A percentile compares a stretch with the other conserved stretches of the same genome.
phyloP scores from a whole-genome alignment of 345 rosid species.

The Boechera retrofracta region DNA sequence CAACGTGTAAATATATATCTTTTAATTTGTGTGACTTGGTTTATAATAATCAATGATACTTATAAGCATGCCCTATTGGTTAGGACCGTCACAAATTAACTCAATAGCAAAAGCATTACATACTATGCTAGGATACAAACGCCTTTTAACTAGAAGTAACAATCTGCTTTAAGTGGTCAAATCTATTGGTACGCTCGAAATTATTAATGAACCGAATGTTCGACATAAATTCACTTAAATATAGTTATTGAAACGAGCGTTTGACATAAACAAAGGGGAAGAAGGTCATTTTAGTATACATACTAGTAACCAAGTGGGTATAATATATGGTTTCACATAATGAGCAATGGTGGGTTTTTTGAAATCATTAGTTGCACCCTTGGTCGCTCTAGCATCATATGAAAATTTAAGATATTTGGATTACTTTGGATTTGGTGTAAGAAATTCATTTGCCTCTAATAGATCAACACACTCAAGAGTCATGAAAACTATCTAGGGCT shows the following conservation, averaged over 20 bases:
- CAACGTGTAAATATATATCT: not conserved
- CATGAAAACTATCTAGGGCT: not conserved
- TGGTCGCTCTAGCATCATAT: not conserved
- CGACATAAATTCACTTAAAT: too few relatives aligned
- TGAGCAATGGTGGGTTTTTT: not conserved
- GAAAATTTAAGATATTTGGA: not conserved
- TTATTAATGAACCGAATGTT: too few relatives aligned
- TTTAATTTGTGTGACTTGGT: not conserved
- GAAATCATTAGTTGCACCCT: not conserved
- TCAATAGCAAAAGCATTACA: not conserved
- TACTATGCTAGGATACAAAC: not conserved
- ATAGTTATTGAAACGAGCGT: too few relatives aligned
- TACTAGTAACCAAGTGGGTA: not conserved
- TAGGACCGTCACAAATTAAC: not conserved
- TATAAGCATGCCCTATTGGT: not conserved
- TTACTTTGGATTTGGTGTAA: not conserved
- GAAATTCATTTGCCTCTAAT: not conserved
- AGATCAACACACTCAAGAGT: not conserved
- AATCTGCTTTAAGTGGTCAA: not conserved
- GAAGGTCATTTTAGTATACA: too few relatives aligned
- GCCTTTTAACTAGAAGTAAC: not conserved
- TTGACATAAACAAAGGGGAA: too few relatives aligned
- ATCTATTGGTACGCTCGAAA: not conserved
- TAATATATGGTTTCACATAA: not conserved
- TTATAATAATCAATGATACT: not conserved